These are phyloP conservation scores for Irpex sp. DNA, from an alignment of 1,284 basidiomycete genomes.

Conservation along the genomic window DNA sequence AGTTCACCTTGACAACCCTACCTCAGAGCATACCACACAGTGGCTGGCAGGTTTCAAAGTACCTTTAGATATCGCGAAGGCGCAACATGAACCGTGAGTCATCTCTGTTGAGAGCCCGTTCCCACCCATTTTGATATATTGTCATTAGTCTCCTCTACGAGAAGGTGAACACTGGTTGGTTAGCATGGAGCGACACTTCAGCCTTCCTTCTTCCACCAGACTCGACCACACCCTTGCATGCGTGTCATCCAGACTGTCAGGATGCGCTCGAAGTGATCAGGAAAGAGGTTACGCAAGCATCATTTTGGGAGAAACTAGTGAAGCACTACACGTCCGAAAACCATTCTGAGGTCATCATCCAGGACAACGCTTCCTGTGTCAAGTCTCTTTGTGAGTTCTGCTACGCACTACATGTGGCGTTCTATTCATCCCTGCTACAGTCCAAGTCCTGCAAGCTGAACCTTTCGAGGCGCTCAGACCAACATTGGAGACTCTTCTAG, in stretches of 20 bases:
- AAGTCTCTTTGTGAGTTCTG: constrained; percentile 65
- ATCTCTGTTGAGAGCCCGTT: neutral
- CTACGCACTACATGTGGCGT: neutral
- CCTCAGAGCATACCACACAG: constrained; percentile 53
- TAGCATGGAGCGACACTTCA: constrained; percentile 48
- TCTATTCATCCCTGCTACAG: constrained; percentile 30
- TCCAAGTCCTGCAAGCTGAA: constrained; percentile 67
- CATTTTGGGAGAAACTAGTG: constrained; percentile 61
- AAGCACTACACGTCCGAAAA: constrained; percentile 67
- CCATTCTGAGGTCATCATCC: constrained; percentile 51
- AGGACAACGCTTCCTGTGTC: constrained; percentile 68
- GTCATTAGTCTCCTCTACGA: constrained; percentile 46
- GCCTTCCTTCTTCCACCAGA: constrained; percentile 47
- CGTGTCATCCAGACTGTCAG: constrained; percentile 52
- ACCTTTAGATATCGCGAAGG: constrained; percentile 35
- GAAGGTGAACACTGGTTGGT: constrained; percentile 55
- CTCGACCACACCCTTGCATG: constrained; percentile 45
- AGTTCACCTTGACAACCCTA: constrained; percentile 47
- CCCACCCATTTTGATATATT: neutral
- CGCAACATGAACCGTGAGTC: constrained; percentile 40
- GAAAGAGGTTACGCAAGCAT: constrained; percentile 36
- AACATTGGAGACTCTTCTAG: constrained; percentile 50
- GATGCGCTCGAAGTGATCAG: constrained; percentile 46
- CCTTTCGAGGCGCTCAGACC: constrained; percentile 55
- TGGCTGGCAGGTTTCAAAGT: constrained; percentile 50